Base-by-base conservation (phyloP, 1,139 yeast species). In the Saccharomyces pastorianus region DNA sequence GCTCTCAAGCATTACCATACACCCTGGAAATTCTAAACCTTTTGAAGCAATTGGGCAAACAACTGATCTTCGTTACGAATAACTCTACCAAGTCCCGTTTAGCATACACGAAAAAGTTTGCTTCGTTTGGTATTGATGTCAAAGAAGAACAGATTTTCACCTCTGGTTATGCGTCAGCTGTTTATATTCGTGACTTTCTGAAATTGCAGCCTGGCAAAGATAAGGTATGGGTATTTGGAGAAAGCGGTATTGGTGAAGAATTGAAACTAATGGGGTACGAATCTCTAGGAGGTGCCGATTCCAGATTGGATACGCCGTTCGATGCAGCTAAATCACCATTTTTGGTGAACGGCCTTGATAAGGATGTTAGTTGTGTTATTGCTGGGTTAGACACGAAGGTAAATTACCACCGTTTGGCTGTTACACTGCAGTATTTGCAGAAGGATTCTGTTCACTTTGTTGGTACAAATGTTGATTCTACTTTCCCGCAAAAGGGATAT, bases 381-480 rank as follows among this genome's bases (percentile, higher is more conserved):
- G 91, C 91, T 27, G 99, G 99, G 1, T 76, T 93, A 56, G 91
- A 90, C 59, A 74, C 83, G 28, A 80, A 80, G 51, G 70, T 91
- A 60, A 90, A 88, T 70, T 93, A 93, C 69, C 82, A 86, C 66
- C 87, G 89, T 70, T 73, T 90, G 52, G 86, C 96, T 2, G 76
- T 83, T 34, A 88, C 97, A 3, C 77, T 91, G 74, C 90, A 88
- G 64, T 91, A 93, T 64, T 75, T 93, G 52, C 80, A 79, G 59
- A 78, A 85, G 60, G 83, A 85, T 51, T 76, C 80, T 14, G 76
- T 89, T 5, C 81, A 86, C 42, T 93, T 90, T 69, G 77, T 95
- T 60, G 98, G 97, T 29, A 93, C 99, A n/a, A 93, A 93, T 69
- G 86, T 87, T 50, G 99, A 93, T 69, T 86, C 96, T 1, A 93